Base-by-base conservation (phyloP, 1,284 basidiomycete genomes). In the Irpex rosettiformis region DNA sequence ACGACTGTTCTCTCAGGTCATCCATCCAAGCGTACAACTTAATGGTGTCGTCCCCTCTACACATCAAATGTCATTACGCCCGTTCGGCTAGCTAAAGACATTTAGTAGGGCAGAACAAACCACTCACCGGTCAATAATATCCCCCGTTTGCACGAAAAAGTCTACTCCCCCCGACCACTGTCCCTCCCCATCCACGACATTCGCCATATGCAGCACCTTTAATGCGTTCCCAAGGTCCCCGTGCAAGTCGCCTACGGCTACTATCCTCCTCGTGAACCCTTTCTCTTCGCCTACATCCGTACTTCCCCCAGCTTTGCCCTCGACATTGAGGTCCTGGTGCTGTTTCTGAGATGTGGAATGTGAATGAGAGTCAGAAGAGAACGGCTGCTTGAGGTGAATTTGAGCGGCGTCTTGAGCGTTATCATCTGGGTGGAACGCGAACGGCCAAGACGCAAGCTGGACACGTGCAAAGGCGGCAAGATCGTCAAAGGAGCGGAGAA, bases 91-190 rank as follows among this genome's bases (percentile, higher is more conserved):
- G n/a, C n/a, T n/a, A n/a, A n/a, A n/a, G n/a, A n/a, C n/a, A n/a
- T n/a, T n/a, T n/a, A n/a, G n/a, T n/a, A n/a, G n/a, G n/a, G n/a
- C n/a, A n/a, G n/a, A n/a, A n/a, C n/a, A n/a, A n/a, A n/a, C n/a
- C n/a, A 69, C 77, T 49, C 61, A 89, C 83, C 91, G 79, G 73
- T 96, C 94, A 62, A 96, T 90, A 49, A 96, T 95, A 72, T 97
- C 94, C 3, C 94, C 94, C 0, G 94, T 96, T 75, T 96, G 94
- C 13, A 96, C 93, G 62, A 95, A 86, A 57, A 88, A 85, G 69
- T 94, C 91, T 3, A 85, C 83, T 22, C 88, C 77, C 1, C 88
- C 93, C 7, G 83, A 82, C 94, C 94, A 96, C 55, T 86, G 75
- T 0, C 83, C 85, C 2, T 80, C 67, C n/a, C 82, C 76, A 63